Conservation (phyloP, 1,139 yeast genomes). For the Kodamaea anthophila region DNA sequence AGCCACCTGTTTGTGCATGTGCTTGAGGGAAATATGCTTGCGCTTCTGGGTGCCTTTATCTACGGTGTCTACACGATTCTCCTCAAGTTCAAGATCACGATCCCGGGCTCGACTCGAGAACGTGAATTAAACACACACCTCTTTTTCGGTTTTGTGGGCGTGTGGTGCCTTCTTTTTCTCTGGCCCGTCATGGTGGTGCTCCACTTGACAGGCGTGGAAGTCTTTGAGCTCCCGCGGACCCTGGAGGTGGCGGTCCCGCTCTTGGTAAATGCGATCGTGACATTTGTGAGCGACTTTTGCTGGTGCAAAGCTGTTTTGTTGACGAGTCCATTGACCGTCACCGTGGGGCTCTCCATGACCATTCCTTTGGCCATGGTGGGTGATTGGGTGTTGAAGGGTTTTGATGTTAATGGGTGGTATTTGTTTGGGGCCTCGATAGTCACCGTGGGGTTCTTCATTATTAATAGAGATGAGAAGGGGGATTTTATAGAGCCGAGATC, state of each 20-base stretch:
- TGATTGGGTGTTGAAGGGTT: constrained; percentile 68
- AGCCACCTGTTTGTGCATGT: constrained; percentile 33
- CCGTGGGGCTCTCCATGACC: constrained; percentile 88
- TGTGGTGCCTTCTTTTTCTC: constrained; percentile 64
- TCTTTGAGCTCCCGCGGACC: constrained; percentile 62
- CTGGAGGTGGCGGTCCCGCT: constrained; percentile 49
- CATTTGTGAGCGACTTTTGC: constrained; percentile 82
- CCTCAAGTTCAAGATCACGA: constrained; percentile 58
- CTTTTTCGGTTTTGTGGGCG: constrained; percentile 92
- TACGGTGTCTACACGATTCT: constrained; percentile 91
- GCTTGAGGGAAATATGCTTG: constrained; percentile 71
- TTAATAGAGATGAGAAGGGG: constrained; percentile 69
- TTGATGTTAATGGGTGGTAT: constrained; percentile 55
- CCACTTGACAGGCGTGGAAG: constrained; percentile 58
- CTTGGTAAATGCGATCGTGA: constrained; percentile 61
- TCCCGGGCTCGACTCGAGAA: constrained; percentile 47
- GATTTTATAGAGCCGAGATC: constrained; percentile 30
- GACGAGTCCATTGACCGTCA: constrained; percentile 90
- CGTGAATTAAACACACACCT: constrained; percentile 73
- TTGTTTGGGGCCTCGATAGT: constrained; percentile 76
- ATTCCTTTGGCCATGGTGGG: constrained; percentile 94
- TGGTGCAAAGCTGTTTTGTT: constrained; percentile 95
- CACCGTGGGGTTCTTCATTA: constrained; percentile 73
- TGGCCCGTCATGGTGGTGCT: constrained; percentile 79
- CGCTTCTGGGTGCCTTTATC: constrained; percentile 75